Base-by-base conservation (phyloP, 2,329 filamentous ascomycete species). In the Pseudogymnoascus sp. region DNA sequence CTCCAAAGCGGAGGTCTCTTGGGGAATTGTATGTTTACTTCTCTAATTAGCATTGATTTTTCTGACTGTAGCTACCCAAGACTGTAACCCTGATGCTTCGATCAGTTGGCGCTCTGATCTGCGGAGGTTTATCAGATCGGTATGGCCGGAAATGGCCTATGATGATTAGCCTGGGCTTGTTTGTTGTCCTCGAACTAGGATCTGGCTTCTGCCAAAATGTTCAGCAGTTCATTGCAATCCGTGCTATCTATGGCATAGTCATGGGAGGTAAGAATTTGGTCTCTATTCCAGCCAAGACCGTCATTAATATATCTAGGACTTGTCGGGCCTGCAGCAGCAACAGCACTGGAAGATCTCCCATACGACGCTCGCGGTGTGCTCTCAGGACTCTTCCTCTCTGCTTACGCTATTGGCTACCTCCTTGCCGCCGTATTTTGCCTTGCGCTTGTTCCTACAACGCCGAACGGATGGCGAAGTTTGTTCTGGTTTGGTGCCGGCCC, bases 401-500 rank as follows among this genome's bases (percentile, higher is more conserved):
- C 68, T 9, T 70, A 70, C 59, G 58, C 68, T 2, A 66, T 69
- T 35, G 69, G 69, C 7, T 70, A 69, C 41, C 64, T 70, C 9
- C 59, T 70, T 13, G 69, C 69, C 31, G 67, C 68, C 0, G 82
- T 83, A 17, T 84, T 88, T 65, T 75, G 83, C 29, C 80, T 84
- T 1, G 89, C 80, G 3, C 81, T 93, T 13, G 83, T 91, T 59
- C 77, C 88, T 73, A 92, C 90, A 1, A 92, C 90, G 0, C 73
- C 84, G 1, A 86, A 93, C 71, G 84, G 81, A 60, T 95, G 91
- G 91, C 80, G 91, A 3, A 89, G 90, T 0, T 78, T 94, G 0
- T 95, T 86, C 78, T 95, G 91, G 91, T 95, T 95, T 74, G 90
- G 87, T 8, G 89, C 91, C 4, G 82, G 86, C 35, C 89, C 89